Conservation (phyloP, 2,329 filamentous ascomycete species). For the Fusarium sterilihyphosum region DNA sequence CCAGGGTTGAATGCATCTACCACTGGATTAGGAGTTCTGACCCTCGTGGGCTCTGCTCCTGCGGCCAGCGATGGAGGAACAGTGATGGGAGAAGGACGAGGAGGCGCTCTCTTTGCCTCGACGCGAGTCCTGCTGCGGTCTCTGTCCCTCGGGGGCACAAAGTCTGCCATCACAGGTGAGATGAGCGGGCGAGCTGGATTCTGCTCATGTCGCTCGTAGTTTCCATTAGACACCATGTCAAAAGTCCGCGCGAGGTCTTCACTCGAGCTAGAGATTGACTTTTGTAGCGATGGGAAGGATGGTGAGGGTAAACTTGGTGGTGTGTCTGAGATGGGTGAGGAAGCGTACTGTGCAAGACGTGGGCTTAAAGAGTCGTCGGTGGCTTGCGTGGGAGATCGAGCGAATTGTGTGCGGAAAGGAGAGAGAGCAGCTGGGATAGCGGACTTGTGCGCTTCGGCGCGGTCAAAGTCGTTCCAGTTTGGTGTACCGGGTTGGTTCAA, state of each 20-base stretch:
- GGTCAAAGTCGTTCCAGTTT: slow-evolving; percentile 45
- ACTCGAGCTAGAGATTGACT: slow-evolving; percentile 47
- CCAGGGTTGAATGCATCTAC: slow-evolving; percentile 41
- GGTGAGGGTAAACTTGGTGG: slow-evolving; percentile 50
- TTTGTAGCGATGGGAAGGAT: slow-evolving; percentile 49
- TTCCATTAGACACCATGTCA: slow-evolving; percentile 40
- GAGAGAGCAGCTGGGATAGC: slow-evolving; percentile 50
- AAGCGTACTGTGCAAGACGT: slow-evolving; percentile 36
- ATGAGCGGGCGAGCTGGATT: slow-evolving; percentile 39
- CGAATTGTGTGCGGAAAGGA: slow-evolving; percentile 34
- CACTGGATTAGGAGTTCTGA: slow-evolving; percentile 33
- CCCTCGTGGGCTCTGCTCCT: slow-evolving; percentile 8
- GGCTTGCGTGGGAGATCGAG: slow-evolving; percentile 22
- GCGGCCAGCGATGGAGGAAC: slow-evolving; percentile 39
- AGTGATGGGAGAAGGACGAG: slow-evolving; percentile 45
- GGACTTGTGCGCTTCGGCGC: slow-evolving; percentile 44
- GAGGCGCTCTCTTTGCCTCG: slow-evolving; percentile 48
- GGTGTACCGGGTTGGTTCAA: slow-evolving; percentile 30
- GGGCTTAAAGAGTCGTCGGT: slow-evolving; percentile 12
- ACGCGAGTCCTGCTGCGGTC: slow-evolving; percentile 38
- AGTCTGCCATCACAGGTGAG: slow-evolving; percentile 46
- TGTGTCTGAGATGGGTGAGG: slow-evolving; percentile 43
- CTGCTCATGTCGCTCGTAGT: neutral
- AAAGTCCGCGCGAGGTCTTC: slow-evolving; percentile 47
- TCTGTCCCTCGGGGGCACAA: slow-evolving; percentile 32